Evolutionary conservation across 208 protist species (phyloP).

Genomic region (Trypanosoma theileri): DNA sequence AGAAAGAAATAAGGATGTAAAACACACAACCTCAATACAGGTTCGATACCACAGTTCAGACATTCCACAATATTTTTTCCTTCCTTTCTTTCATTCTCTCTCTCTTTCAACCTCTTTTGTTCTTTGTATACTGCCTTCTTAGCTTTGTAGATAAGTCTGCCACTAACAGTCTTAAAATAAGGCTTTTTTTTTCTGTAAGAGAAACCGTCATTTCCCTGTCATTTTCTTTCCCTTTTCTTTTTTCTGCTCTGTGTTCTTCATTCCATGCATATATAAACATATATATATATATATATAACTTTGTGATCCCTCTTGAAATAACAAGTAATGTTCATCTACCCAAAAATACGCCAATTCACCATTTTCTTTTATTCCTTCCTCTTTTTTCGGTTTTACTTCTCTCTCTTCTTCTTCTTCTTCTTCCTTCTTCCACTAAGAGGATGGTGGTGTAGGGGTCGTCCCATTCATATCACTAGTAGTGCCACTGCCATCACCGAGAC

Average conservation of each 20-base stretch:
- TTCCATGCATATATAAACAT: neutral
- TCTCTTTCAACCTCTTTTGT: neutral
- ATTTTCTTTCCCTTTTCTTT: constrained; percentile 11
- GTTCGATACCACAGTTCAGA: neutral
- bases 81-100: constrained; percentile 7
- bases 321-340: too few relatives aligned
- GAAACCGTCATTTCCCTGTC: constrained; percentile 4
- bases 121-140: neutral
- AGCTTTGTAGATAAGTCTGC: neutral
- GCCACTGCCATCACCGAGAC: constrained; percentile 34
- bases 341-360: too few relatives aligned
- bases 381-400: neutral
- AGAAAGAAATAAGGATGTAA: neutral
- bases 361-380: neutral
- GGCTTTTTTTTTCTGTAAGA: neutral
- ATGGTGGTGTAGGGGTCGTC: neutral
- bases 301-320: too few relatives aligned
- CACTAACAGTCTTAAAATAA: neutral
- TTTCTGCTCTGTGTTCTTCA: constrained; percentile 4
- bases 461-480: constrained; percentile 5
- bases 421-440: neutral
- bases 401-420: neutral
- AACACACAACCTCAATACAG: neutral
- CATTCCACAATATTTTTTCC: neutral
- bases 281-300: too few relatives aligned